Conservation (phyloP, 192 early-diverging fungal species). For the Linnemannia exigua region DNA sequence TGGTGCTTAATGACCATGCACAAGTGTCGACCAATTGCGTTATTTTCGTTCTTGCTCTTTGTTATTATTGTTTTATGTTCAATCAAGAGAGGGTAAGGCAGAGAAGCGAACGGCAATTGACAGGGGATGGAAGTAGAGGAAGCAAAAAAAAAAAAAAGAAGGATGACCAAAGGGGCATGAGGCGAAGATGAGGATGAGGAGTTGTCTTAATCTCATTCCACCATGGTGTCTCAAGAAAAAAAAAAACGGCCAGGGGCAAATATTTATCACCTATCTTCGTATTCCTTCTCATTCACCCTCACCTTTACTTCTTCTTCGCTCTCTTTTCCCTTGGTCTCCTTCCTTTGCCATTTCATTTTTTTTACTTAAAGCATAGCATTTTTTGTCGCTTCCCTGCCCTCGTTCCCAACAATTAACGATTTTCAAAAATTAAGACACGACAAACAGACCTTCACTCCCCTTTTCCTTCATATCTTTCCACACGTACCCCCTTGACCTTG, state of each 20-base stretch:
- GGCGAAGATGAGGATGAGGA: neutral
- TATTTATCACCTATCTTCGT: neutral
- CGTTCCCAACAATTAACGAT: neutral
- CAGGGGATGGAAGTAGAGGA: too few species aligned
- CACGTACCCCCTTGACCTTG: neutral
- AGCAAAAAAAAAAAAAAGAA: too few species aligned
- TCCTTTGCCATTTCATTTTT: neutral
- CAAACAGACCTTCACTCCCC: neutral
- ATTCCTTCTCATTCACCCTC: neutral
- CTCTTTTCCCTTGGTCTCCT: neutral
- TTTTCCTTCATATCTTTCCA: too few species aligned
- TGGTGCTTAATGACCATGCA: neutral
- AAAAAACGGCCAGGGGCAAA: neutral
- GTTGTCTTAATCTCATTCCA: neutral
- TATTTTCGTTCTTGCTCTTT: neutral
- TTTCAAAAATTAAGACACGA: neutral
- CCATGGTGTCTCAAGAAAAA: neutral
- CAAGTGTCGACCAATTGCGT: neutral
- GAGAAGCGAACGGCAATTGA: neutral
- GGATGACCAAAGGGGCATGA: neutral
- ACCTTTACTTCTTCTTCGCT: neutral
- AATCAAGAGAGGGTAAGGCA: neutral
- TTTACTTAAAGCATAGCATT: constrained; percentile 4
- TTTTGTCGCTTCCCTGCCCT: neutral
- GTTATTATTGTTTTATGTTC: neutral